Percentiles rank a stretch among this genome's conserved stretches.
phyloP scores from a whole-genome alignment of 768 basidiomycete species.

The Suillus spraguei region DNA sequence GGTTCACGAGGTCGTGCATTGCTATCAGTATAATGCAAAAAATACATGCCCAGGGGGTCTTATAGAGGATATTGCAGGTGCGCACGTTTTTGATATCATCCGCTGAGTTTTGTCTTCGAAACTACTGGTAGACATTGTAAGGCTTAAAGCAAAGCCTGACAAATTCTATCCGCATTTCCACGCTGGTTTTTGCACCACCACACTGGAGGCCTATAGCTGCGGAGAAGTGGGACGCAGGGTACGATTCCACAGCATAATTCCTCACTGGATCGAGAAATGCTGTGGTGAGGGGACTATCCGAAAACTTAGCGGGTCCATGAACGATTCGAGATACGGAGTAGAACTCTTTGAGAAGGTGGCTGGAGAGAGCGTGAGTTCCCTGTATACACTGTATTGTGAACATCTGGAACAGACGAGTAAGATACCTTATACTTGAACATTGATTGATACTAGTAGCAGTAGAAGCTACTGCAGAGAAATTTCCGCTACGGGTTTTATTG shows the following conservation, averaged over 20 bases:
- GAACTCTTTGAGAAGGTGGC: too few species aligned
- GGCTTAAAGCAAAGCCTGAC: too few species aligned
- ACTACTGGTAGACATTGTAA: constrained; percentile 44
- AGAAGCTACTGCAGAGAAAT: too few species aligned
- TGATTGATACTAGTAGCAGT: not conserved
- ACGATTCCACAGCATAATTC: constrained; percentile 74
- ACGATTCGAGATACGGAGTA: too few species aligned
- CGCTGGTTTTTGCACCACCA: constrained; percentile 59
- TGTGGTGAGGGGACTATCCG: constrained; percentile 57
- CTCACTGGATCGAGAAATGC: constrained; percentile 63
- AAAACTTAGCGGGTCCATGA: constrained; percentile 67
- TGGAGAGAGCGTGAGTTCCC: too few species aligned
- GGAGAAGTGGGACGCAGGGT: constrained; percentile 74
- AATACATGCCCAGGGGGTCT: constrained; percentile 68
- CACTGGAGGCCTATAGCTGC: constrained; percentile 62
- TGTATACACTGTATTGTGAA: constrained; percentile 59
- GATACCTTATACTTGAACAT: not conserved
- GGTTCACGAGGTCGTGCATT: too few species aligned
- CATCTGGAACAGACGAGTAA: constrained; percentile 29
- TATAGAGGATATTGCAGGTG: constrained; percentile 81
- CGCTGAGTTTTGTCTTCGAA: constrained; percentile 7
- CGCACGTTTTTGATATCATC: constrained; percentile 15
- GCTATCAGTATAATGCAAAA: constrained; percentile 68
- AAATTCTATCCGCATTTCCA: too few species aligned
- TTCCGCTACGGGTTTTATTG: too few species aligned